A percentile compares a stretch with the other conserved stretches of the same genome.
phyloP scores from a whole-genome alignment of 164 flowering plant genomes.

The Berberis thunbergii region DNA sequence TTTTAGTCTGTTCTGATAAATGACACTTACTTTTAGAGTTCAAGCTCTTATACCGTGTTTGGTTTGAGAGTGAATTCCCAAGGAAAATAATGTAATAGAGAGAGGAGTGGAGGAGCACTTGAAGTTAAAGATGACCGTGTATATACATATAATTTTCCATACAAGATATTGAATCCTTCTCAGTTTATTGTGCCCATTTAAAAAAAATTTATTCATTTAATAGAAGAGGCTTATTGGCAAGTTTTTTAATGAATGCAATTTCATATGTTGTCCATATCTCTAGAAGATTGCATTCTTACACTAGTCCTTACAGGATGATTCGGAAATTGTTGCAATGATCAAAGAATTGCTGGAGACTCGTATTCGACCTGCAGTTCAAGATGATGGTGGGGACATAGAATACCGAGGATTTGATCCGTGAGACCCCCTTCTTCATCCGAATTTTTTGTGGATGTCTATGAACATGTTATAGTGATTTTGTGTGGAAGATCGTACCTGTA shows the following conservation, averaged over 20 bases:
- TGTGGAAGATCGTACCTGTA: not conserved
- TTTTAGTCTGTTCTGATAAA: too few species aligned
- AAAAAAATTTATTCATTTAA: not conserved
- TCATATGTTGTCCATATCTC: not conserved
- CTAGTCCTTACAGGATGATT: conserved; percentile 39
- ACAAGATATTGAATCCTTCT: too few species aligned
- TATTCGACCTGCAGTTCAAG: conserved; percentile 91
- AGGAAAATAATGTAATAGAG: too few species aligned
- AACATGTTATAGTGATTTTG: not conserved
- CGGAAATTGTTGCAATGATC: conserved; percentile 98
- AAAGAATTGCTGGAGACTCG: conserved; percentile 92
- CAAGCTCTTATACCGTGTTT: too few species aligned
- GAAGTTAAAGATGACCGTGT: too few species aligned
- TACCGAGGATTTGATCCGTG: conserved; percentile 80
- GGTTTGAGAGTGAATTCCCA: too few species aligned
- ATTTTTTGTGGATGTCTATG: not conserved
- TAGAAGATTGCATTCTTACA: not conserved
- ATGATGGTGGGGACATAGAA: conserved; percentile 97
- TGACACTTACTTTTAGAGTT: too few species aligned
- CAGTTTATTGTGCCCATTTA: too few species aligned
- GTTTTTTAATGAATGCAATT: not conserved
- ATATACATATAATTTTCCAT: too few species aligned
- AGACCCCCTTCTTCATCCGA: conserved; percentile 11
- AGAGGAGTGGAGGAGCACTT: too few species aligned
- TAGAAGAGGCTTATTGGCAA: not conserved